A percentile compares a stretch with the other conserved stretches of the same genome.
These are phyloP conservation scores for Agaricales sp. DNA, from an alignment of 1,284 basidiomycete species.

Conservation along the genomic window DNA sequence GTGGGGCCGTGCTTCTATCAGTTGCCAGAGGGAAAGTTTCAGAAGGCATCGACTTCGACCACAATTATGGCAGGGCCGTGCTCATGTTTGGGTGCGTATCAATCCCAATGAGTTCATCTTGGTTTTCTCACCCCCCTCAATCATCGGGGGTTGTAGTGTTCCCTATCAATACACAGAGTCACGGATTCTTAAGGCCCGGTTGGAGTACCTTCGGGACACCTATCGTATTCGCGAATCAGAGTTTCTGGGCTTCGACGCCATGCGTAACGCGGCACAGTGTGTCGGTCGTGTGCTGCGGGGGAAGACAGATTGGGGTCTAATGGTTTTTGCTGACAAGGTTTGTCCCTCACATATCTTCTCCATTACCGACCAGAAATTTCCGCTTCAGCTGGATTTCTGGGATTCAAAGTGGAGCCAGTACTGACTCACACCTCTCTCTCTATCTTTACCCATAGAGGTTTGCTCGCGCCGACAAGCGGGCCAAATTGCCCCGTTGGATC, in stretches of 20 bases:
- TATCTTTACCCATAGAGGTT: no score
- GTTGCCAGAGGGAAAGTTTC: conserved; percentile 99
- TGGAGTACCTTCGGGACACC: conserved; percentile 97
- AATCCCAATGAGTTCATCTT: conserved; percentile 2
- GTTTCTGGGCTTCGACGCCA: conserved; percentile 98
- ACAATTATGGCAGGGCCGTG: conserved; percentile 97
- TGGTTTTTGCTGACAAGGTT: conserved; percentile 99
- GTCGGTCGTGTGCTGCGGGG: conserved; percentile 96
- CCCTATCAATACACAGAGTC: conserved; percentile 99
- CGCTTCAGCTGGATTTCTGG: neutral
- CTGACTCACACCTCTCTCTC: conserved; percentile 9
- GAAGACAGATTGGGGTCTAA: conserved; percentile 99
- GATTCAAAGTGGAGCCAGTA: neutral
- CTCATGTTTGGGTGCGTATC: conserved; percentile 93
- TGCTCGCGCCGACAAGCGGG: conserved; percentile 91
- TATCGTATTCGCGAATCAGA: conserved; percentile 98
- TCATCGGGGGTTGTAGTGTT: conserved; percentile 42
- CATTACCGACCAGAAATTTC: neutral
- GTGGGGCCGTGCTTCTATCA: conserved; percentile 92
- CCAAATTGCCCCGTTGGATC: conserved; percentile 98
- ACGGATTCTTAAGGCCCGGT: conserved; percentile 91
- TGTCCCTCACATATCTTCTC: conserved; percentile 13
- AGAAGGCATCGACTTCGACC: conserved; percentile 99
- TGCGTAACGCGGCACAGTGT: conserved; percentile 98
- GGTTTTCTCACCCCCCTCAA: neutral